phyloP scores from a whole-genome alignment of 169 alveolate species.

The Sarcocystis neurona region DNA sequence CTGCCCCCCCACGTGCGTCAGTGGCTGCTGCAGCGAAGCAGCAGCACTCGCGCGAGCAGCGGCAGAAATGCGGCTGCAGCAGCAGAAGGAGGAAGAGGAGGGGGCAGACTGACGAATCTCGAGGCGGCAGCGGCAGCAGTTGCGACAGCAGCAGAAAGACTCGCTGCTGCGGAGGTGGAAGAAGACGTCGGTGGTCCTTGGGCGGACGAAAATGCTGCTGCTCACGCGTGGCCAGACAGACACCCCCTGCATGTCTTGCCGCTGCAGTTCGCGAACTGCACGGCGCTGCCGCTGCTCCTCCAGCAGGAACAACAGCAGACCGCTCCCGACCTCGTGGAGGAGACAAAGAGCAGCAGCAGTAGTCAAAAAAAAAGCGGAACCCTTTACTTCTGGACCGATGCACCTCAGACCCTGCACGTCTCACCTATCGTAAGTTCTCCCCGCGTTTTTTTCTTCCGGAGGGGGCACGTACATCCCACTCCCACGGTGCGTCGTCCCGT shows the following conservation, averaged over 20 bases:
- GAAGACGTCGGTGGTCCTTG: not conserved
- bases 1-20: not conserved
- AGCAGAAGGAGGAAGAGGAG: not conserved
- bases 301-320: too few relatives aligned
- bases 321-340: not conserved
- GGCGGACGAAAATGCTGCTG: not conserved
- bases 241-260: slow-evolving; percentile 1
- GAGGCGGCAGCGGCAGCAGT: slow-evolving; percentile 12
- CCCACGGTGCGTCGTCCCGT: too few relatives aligned
- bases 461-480: too few relatives aligned
- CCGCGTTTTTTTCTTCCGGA: too few relatives aligned
- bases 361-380: not conserved
- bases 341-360: not conserved
- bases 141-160: not conserved
- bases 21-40: not conserved
- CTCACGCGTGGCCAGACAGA: not conserved
- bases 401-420: not conserved
- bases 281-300: not conserved
- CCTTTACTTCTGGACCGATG: slow-evolving; percentile 1
- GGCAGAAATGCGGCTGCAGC: not conserved
- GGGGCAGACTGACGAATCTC: not conserved
- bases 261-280: slow-evolving; percentile 20
- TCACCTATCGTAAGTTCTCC: too few relatives aligned
- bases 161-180: not conserved
- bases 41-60: not conserved